Evolutionary conservation across 352 stramenopile species (phyloP).

Genomic region (Pythium sukuiense): DNA sequence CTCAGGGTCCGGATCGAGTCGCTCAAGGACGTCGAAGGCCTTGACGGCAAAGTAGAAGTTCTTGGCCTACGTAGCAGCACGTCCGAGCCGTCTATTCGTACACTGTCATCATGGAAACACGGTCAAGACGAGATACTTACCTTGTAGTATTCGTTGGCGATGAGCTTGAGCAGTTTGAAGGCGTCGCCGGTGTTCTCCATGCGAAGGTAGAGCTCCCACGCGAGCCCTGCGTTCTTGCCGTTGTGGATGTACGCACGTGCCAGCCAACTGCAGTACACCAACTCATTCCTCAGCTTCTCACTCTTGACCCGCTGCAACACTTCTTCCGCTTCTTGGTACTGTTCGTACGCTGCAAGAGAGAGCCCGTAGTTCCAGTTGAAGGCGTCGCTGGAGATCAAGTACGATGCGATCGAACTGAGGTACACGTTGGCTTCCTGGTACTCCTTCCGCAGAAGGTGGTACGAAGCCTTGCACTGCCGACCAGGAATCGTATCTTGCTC

Average conservation of each 20-base stretch:
- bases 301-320: slow-evolving; percentile 52
- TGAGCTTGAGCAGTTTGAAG: slow-evolving; percentile 56
- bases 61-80: slow-evolving; percentile 7
- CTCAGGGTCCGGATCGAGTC: slow-evolving; percentile 65
- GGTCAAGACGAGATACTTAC: background rate
- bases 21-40: slow-evolving; percentile 74
- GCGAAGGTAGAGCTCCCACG: slow-evolving; percentile 70
- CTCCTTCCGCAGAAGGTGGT: slow-evolving; percentile 66
- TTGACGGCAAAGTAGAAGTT: slow-evolving; percentile 68
- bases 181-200: slow-evolving; percentile 49
- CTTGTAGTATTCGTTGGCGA: slow-evolving; percentile 74
- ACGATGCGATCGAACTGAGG: slow-evolving; percentile 60
- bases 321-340: slow-evolving; percentile 54
- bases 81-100: no score
- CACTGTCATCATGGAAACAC: no score
- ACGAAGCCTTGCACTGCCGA: slow-evolving; percentile 71
- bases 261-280: slow-evolving; percentile 56
- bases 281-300: slow-evolving; percentile 29
- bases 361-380: slow-evolving; percentile 86
- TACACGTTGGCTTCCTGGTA: slow-evolving; percentile 67
- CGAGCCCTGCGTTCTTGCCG: slow-evolving; percentile 28
- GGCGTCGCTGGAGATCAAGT: slow-evolving; percentile 48
- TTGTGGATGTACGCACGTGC: slow-evolving; percentile 54
- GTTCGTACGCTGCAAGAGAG: slow-evolving; percentile 46
- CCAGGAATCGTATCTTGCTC: slow-evolving; percentile 69